These are phyloP conservation scores for Fomitopsis pinicola DNA, from an alignment of 1,284 basidiomycete species.

Conservation along the genomic window DNA sequence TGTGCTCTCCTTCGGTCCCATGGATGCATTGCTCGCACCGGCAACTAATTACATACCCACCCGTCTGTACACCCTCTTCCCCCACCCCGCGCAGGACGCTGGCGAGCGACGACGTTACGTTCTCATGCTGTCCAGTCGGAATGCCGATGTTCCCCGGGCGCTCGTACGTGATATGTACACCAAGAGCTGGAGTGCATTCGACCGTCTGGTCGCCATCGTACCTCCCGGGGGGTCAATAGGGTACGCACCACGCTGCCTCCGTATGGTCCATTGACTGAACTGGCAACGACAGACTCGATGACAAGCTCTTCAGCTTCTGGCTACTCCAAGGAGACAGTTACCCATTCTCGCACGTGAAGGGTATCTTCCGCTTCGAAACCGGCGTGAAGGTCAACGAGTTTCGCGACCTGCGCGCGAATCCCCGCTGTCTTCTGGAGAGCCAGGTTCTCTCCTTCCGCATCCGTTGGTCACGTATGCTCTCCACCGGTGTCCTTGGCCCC, in stretches of 20 bases:
- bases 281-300: constrained; percentile 57
- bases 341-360: constrained; percentile 72
- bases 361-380: constrained; percentile 82
- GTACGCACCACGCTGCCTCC: constrained; percentile 36
- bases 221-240: constrained; percentile 84
- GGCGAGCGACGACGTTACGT: constrained; percentile 70
- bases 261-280: background rate
- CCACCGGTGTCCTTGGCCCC: constrained; percentile 51
- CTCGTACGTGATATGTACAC: constrained; percentile 85
- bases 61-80: constrained; percentile 63
- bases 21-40: constrained; percentile 70
- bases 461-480: constrained; percentile 68
- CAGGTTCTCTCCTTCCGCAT: constrained; percentile 75
- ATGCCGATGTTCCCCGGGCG: constrained; percentile 79
- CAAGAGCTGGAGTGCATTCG: constrained; percentile 86
- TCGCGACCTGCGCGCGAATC: constrained; percentile 79
- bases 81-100: constrained; percentile 74
- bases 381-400: constrained; percentile 83
- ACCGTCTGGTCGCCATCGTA: constrained; percentile 78
- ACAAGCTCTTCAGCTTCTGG: constrained; percentile 86
- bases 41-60: constrained; percentile 69
- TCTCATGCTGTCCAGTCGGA: constrained; percentile 65
- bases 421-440: constrained; percentile 74
- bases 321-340: constrained; percentile 72
- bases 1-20: constrained; percentile 72